These are phyloP conservation scores for Metschnikowia baotianmanensis DNA, from an alignment of 805 yeast genomes.

Conservation along the genomic window DNA sequence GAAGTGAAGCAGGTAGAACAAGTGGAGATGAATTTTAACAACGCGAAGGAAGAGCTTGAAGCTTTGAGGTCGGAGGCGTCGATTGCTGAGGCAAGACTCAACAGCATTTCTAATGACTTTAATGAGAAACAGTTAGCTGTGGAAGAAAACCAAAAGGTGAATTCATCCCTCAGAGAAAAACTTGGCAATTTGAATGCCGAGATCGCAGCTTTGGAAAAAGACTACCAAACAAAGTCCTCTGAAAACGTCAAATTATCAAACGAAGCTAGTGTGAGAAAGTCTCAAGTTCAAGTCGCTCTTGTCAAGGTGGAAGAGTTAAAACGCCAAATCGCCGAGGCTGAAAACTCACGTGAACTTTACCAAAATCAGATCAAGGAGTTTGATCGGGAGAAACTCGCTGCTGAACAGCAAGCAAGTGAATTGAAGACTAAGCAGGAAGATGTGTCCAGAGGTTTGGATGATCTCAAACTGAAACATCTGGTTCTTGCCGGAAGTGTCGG, in stretches of 20 bases:
- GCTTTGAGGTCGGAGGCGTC: conserved; percentile 69
- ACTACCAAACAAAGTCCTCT: conserved; percentile 48
- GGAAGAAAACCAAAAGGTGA: conserved; percentile 68
- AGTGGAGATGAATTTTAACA: conserved; percentile 60
- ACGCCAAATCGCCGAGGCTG: conserved; percentile 26
- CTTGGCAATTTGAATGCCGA: conserved; percentile 67
- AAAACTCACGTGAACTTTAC: conserved; percentile 22
- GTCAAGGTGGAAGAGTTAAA: conserved; percentile 42
- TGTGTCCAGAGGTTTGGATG: conserved; percentile 2
- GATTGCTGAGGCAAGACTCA: conserved; percentile 73
- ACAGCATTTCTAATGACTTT: conserved; percentile 64
- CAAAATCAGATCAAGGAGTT: conserved; percentile 23
- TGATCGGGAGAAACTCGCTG: conserved; percentile 17
- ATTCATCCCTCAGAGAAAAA: conserved; percentile 62
- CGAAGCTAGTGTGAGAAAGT: conserved; percentile 59
- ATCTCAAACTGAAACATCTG: conserved; percentile 10
- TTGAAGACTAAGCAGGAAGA: conserved; percentile 9
- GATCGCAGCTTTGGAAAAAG: conserved; percentile 55
- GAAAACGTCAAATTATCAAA: conserved; percentile 64
- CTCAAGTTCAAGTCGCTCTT: conserved; percentile 68
- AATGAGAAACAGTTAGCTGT: conserved; percentile 57
- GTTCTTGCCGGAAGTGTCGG: conserved; percentile 8
- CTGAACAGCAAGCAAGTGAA: conserved; percentile 9
- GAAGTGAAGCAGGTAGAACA: conserved; percentile 75
- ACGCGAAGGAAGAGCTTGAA: conserved; percentile 65